Evolutionary conservation across 805 yeast species (phyloP).

Genomic region (Teunomyces panamensis): DNA sequence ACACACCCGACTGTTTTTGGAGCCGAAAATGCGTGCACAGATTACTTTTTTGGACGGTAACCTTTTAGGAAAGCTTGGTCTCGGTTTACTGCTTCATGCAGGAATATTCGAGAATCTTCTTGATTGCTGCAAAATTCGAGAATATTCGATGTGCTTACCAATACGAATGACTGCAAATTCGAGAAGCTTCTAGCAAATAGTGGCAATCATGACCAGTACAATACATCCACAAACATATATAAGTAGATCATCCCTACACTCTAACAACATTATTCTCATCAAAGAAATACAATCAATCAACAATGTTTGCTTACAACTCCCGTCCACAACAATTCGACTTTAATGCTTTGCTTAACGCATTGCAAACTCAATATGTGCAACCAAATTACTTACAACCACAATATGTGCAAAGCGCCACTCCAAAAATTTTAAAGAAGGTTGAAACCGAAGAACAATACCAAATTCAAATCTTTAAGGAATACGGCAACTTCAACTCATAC

Average conservation of each 20-base stretch:
- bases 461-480: slow-evolving; percentile 33
- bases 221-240: neutral
- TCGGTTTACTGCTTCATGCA: neutral
- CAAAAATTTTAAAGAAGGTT: slow-evolving; percentile 33
- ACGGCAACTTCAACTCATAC: slow-evolving; percentile 27
- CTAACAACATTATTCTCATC: neutral
- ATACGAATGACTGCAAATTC: slow-evolving; percentile 4
- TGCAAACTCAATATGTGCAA: slow-evolving; percentile 2
- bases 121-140: neutral
- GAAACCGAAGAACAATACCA: slow-evolving; percentile 35
- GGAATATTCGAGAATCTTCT: neutral
- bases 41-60: too few species aligned
- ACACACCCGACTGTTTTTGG: neutral
- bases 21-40: too few species aligned
- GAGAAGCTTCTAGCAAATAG: slow-evolving; percentile 1
- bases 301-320: slow-evolving; percentile 6
- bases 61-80: too few species aligned
- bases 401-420: slow-evolving; percentile 10
- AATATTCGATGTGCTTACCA: neutral
- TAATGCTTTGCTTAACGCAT: slow-evolving; percentile 28
- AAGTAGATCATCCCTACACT: neutral
- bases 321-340: slow-evolving; percentile 9
- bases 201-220: neutral
- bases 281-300: neutral
- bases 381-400: neutral